Conservation (phyloP, 331 rosid species). For the Pyrus hybrid region DNA sequence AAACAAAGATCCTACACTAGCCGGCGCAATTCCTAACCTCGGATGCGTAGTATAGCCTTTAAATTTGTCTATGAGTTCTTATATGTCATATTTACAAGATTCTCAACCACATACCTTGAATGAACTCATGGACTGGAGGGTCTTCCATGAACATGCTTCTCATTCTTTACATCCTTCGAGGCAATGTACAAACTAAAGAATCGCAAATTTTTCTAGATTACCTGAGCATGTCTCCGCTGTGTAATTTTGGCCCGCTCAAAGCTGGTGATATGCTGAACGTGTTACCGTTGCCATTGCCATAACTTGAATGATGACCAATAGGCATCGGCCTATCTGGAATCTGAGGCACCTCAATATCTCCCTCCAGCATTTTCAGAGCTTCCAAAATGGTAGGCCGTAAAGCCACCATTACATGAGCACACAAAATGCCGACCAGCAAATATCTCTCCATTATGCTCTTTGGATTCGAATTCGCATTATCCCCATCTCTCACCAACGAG, state of each 20-base stretch:
- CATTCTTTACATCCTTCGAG: too few species aligned
- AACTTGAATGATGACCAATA: slow-evolving; percentile 60
- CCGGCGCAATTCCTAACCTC: slow-evolving; percentile 17
- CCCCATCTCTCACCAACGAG: too few species aligned
- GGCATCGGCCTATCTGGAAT: slow-evolving; percentile 91
- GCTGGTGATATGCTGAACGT: slow-evolving; percentile 75
- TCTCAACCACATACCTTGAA: too few species aligned
- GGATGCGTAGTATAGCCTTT: neutral
- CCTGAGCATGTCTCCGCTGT: slow-evolving; percentile 76
- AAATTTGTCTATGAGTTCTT: slow-evolving; percentile 8
- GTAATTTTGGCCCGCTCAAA: slow-evolving; percentile 60
- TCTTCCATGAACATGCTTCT: too few species aligned
- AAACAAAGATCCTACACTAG: slow-evolving; percentile 6
- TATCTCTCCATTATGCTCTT: too few species aligned
- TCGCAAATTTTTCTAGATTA: slow-evolving; percentile 27
- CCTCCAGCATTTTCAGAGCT: slow-evolving; percentile 93
- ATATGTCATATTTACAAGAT: too few species aligned
- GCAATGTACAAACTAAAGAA: slow-evolving; percentile 7
- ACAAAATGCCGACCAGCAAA: slow-evolving; percentile 83
- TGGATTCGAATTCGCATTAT: too few species aligned
- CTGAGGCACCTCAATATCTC: slow-evolving; percentile 78
- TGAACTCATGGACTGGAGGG: too few species aligned
- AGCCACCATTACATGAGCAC: slow-evolving; percentile 96
- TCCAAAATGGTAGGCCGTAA: slow-evolving; percentile 77
- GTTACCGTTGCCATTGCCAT: slow-evolving; percentile 26